Evolutionary conservation across 2,329 filamentous ascomycete species (phyloP).

Genomic region (Aspergillus hortae): DNA sequence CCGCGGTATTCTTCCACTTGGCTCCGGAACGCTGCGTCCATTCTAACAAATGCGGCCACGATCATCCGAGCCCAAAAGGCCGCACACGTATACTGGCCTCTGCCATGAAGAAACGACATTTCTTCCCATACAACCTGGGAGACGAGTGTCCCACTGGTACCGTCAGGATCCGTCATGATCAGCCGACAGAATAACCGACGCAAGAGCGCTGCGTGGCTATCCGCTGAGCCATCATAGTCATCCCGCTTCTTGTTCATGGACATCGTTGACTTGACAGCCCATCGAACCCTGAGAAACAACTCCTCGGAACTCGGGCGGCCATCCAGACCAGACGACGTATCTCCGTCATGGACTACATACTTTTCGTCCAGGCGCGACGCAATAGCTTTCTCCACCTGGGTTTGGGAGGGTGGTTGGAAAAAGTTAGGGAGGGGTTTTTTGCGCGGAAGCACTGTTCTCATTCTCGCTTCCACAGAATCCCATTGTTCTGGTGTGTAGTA

Average conservation of each 20-base stretch:
- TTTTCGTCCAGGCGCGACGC: not conserved
- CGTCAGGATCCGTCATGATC: not conserved
- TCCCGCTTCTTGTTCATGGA: not conserved
- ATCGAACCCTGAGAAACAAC: not conserved
- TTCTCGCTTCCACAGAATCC: not conserved
- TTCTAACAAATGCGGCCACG: not conserved
- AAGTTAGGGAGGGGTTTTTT: not conserved
- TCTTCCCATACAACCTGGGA: not conserved
- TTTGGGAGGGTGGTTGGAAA: not conserved
- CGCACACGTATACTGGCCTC: not conserved
- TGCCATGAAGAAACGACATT: not conserved
- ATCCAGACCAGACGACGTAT: no score
- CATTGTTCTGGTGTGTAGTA: not conserved
- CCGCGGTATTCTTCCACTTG: not conserved
- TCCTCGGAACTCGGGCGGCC: not conserved
- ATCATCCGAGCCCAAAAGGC: not conserved
- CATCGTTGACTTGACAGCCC: not conserved
- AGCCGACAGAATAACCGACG: not conserved
- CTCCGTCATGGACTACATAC: not conserved
- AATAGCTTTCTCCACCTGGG: not conserved
- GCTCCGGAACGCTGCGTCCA: not conserved
- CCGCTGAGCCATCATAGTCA: not conserved
- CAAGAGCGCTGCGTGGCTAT: not conserved
- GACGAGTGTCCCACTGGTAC: not conserved
- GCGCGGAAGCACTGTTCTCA: not conserved